Evolutionary conservation across 345 rosid species (phyloP).

Genomic region (Syzygium aromaticum): DNA sequence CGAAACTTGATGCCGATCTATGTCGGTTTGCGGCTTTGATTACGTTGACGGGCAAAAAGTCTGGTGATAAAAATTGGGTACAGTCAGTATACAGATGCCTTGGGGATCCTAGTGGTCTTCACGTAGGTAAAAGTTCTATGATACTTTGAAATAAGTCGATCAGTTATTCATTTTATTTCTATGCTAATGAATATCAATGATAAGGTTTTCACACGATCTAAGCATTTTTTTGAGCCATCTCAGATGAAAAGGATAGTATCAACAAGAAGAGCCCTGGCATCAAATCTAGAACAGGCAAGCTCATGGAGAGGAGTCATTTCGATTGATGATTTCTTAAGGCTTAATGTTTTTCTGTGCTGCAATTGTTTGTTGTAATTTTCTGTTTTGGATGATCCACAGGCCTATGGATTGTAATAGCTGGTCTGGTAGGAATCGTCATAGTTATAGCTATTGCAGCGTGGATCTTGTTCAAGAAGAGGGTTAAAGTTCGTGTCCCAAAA

Average conservation of each 20-base stretch:
- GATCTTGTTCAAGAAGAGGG: slow-evolving; percentile 15
- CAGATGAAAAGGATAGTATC: background rate
- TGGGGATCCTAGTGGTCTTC: slow-evolving; percentile 2
- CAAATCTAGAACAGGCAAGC: background rate
- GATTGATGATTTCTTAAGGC: background rate
- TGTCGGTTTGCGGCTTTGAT: slow-evolving; percentile 40
- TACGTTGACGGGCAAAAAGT: slow-evolving; percentile 21
- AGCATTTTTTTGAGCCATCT: background rate
- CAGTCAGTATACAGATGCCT: slow-evolving; percentile 30
- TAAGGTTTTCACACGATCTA: background rate
- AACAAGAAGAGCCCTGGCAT: background rate
- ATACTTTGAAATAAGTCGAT: background rate
- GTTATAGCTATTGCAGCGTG: slow-evolving; percentile 13
- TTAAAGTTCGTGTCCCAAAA: background rate
- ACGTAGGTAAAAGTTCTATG: slow-evolving; percentile 11
- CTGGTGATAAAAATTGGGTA: slow-evolving; percentile 19
- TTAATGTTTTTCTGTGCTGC: background rate
- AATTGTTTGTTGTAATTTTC: background rate
- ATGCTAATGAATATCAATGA: background rate
- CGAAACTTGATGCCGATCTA: slow-evolving; percentile 6
- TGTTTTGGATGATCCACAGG: slow-evolving; percentile 12
- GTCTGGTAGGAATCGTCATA: slow-evolving; percentile 11
- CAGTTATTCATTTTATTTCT: background rate
- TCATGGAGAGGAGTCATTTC: background rate
- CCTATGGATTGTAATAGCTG: slow-evolving; percentile 16